Evolutionary conservation across 1,139 yeast species (phyloP), one percentile per base, ranked within the genome.

Genomic region (Scheffersomyces parashehatae): DNA sequence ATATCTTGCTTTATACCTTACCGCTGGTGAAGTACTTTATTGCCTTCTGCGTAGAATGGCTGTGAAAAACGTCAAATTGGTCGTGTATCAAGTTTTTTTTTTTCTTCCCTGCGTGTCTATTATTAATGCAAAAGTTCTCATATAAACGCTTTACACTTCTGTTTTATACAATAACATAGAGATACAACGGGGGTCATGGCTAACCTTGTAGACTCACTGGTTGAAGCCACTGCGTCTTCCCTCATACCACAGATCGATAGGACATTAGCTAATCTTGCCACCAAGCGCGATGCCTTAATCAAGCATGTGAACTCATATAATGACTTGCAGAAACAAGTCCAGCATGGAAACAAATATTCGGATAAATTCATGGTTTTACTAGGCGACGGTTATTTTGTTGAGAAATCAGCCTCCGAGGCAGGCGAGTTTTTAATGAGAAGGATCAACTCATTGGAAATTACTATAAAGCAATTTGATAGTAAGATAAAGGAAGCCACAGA

Each of bases 321-420:
- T 31, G 29, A 37, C n/a, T 39, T 58, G 28, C 44, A 46, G 40
- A 28, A 16, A n/a, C 38, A 45, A 5, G 43, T 45, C 10, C 24
- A 37, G 15, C 10, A 35, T 4, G 37, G 24, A 4, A 39, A 40
- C 3, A 39, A 44, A n/a, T 11, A 15, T 5, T 20, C 20, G 10
- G 56, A 51, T 3, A 51, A 46, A 12, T 65, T 79, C 4, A 70
- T 70, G 54, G 72, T 81, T 3, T 66, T 70, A 38, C 54, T 85
- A 5, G 90, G 90, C 0, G 82, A 75, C 48, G 88, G 82, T 5
- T 82, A 81, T 52, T 83, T 79, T 58, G 80, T 73, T 15, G 81
- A 81, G 42, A 72, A 74, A 53, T 56, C 67, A 0, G 59, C 59
- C 0, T 50, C 45, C 0, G 78, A 77, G 20, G 88, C 88, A 2